phyloP scores from a whole-genome alignment of 495 filamentous ascomycete genomes.

The Penicillium canariense region DNA sequence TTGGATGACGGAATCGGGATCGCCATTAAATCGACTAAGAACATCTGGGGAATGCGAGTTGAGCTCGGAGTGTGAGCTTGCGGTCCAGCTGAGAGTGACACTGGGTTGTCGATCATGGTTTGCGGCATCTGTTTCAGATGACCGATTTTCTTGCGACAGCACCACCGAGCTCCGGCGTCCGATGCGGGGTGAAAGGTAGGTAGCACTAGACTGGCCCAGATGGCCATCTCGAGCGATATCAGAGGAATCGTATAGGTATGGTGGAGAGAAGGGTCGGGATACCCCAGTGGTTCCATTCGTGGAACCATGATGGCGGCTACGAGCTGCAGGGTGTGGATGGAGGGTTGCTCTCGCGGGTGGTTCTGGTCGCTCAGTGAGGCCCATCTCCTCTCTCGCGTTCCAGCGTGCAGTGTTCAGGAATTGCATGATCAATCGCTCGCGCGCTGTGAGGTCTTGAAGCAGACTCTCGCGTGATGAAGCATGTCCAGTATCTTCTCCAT shows the following conservation, averaged over 20 bases:
- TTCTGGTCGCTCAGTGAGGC: constrained; percentile 35
- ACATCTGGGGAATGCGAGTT: constrained; percentile 27
- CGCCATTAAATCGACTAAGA: constrained; percentile 10
- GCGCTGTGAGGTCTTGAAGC: constrained; percentile 51
- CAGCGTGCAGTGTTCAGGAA: constrained; percentile 50
- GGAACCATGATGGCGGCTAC: constrained; percentile 33
- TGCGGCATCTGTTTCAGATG: constrained; percentile 19
- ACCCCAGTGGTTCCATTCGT: constrained; percentile 43
- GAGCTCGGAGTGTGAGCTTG: constrained; percentile 36
- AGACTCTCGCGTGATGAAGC: constrained; percentile 36
- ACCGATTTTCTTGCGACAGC: constrained; percentile 36
- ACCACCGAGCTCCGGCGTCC: constrained; percentile 47
- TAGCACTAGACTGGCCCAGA: constrained; percentile 15
- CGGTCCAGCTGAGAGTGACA: constrained; percentile 37
- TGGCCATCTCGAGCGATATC: constrained; percentile 33
- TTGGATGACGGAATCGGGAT: constrained; percentile 11
- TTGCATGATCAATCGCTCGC: constrained; percentile 59
- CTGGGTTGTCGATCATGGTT: constrained; percentile 36
- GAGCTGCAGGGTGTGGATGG: constrained; percentile 31
- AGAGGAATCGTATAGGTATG: constrained; percentile 24
- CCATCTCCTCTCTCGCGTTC: constrained; percentile 37
- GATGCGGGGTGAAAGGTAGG: constrained; percentile 25
- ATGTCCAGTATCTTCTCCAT: constrained; percentile 20
- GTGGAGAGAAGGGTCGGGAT: constrained; percentile 38
- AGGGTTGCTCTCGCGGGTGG: constrained; percentile 28